These are phyloP conservation scores for Euphorbia schlechtendalii DNA, from an alignment of 441 rosid species.

Conservation along the genomic window DNA sequence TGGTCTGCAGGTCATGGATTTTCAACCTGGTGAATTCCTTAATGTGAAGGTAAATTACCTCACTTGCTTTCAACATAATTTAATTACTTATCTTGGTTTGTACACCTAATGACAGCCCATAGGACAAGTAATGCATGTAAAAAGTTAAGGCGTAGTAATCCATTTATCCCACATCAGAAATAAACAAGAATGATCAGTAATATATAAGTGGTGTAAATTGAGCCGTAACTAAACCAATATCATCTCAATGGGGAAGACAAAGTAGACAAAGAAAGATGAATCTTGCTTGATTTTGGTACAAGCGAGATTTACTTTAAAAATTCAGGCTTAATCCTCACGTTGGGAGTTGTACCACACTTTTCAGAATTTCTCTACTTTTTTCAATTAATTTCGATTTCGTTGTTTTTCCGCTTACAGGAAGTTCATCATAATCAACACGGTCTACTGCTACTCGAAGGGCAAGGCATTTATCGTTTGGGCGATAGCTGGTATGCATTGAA, in stretches of 20 bases:
- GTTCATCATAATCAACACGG: slow-evolving; percentile 95
- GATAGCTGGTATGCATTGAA: slow-evolving; percentile 59
- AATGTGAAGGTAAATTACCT: slow-evolving; percentile 60
- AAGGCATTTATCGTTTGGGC: slow-evolving; percentile 81
- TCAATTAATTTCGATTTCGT: background rate
- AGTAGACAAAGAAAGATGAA: background rate
- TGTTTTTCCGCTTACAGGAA: slow-evolving; percentile 48
- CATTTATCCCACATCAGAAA: no score
- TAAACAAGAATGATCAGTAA: no score
- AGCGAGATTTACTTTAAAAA: background rate
- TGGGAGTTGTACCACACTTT: background rate
- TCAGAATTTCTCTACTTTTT: background rate
- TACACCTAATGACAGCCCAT: background rate
- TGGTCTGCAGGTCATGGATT: slow-evolving; percentile 73
- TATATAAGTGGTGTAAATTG: no score
- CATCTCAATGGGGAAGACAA: background rate
- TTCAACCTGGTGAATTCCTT: slow-evolving; percentile 89
- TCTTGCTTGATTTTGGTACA: background rate
- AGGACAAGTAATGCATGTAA: background rate
- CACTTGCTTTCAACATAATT: slow-evolving; percentile 12
- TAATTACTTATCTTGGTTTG: background rate
- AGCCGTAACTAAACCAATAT: no score
- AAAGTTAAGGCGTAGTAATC: no score
- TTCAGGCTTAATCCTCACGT: background rate
- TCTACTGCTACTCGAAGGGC: slow-evolving; percentile 82